These are phyloP conservation scores for Grigorovia transvaalensis DNA, from an alignment of 805 yeast genomes.

Conservation along the genomic window DNA sequence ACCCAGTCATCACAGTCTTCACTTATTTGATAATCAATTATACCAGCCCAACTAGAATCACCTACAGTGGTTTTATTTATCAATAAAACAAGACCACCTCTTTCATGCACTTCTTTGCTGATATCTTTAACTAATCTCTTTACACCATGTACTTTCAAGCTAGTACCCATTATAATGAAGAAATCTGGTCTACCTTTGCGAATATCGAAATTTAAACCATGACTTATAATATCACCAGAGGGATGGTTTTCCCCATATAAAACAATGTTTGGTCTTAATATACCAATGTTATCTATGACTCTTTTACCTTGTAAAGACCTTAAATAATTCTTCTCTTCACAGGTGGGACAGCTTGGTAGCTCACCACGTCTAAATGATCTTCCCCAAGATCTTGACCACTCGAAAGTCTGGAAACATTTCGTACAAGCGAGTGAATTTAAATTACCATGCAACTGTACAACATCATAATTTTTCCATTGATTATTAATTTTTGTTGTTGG, in stretches of 20 bases:
- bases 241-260: slow-evolving; percentile 94
- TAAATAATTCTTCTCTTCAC: slow-evolving; percentile 45
- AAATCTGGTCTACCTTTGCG: slow-evolving; percentile 55
- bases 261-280: slow-evolving; percentile 79
- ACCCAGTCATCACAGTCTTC: slow-evolving; percentile 83
- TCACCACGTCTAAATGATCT: slow-evolving; percentile 45
- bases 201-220: slow-evolving; percentile 57
- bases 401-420: slow-evolving; percentile 44
- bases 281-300: slow-evolving; percentile 57
- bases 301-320: slow-evolving; percentile 66
- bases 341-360: slow-evolving; percentile 67
- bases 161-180: slow-evolving; percentile 84
- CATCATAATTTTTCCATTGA: slow-evolving; percentile 57
- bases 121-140: slow-evolving; percentile 60
- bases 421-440: slow-evolving; percentile 69
- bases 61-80: slow-evolving; percentile 62
- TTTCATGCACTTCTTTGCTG: slow-evolving; percentile 62
- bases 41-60: slow-evolving; percentile 53
- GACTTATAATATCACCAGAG: slow-evolving; percentile 65
- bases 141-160: slow-evolving; percentile 84
- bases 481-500: slow-evolving; percentile 15
- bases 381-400: slow-evolving; percentile 51
- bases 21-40: slow-evolving; percentile 69
- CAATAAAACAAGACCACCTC: slow-evolving; percentile 68
- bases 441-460: slow-evolving; percentile 88